Evolutionary conservation across 495 filamentous ascomycete species (phyloP), one percentile per base, ranked within the genome.

Genomic region (Lophium mytilinum): DNA sequence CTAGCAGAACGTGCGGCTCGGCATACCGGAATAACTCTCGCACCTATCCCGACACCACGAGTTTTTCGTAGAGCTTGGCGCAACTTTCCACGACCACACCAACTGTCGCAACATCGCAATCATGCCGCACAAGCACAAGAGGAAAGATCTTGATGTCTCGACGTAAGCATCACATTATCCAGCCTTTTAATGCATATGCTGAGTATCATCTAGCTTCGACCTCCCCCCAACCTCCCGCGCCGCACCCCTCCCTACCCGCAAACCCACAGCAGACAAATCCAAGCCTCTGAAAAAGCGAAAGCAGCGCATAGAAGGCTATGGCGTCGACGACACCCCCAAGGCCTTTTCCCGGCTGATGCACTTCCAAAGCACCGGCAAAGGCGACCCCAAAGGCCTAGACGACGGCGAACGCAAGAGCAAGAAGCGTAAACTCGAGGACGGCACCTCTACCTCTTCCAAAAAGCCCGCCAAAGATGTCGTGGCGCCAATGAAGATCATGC

Each of bases 91-190:
- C 47, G 17, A 33, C 47, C 17, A 19, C 17, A n/a, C 47, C 47
- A 36, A 10, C 10, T 14, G 17, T 35, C 24, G 43, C 19, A 54
- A 43, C 33, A 9, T 40, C 50, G 15, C 53, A 70, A 77, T 42
- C 53, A 93, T 93, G 88, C 88, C 88, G 73, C 87, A 91, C 76
- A 93, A 92, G 70, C 88, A 93, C 68, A 89, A 85, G 68, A 48
- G 78, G 76, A 66, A 80, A 68, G 66, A 81, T 56, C 77, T 66
- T 52, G 52, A 71, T 40, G 55, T 58, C 9, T 30, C 40, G 10
- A 54, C 61, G 72, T 79, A 73, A 64, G 71, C 37, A 9, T 52
- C 17, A 9, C 34, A 30, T 47, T 50, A 39, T 17, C 46, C 14
- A 56, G 7, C 34, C 40, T 53, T 47, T 24, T 10, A 46, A 34